phyloP scores from a whole-genome alignment of 176 grass and related monocot genomes.

The Chloris gayana region DNA sequence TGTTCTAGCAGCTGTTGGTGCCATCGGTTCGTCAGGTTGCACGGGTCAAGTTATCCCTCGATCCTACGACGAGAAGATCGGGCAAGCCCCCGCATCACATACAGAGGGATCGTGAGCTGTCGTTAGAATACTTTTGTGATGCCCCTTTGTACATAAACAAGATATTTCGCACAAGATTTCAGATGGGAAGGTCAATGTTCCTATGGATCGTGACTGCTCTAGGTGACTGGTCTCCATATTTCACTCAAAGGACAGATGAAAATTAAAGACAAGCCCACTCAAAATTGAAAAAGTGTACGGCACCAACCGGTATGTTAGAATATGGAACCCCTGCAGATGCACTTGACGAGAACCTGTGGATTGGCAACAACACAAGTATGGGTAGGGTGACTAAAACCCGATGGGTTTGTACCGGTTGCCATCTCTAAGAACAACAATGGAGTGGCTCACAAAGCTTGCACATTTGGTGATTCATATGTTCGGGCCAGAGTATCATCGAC shows the following conservation, averaged over 20 bases:
- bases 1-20: too few species aligned
- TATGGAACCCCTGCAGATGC: too few species aligned
- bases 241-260: not conserved
- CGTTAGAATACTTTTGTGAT: not conserved
- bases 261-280: not conserved
- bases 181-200: not conserved
- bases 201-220: not conserved
- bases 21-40: too few species aligned
- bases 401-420: too few species aligned
- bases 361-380: too few species aligned
- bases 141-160: not conserved
- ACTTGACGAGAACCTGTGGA: not conserved
- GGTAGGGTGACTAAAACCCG: too few species aligned
- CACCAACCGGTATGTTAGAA: constrained; percentile 1
- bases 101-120: not conserved
- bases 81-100: too few species aligned
- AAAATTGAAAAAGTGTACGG: not conserved
- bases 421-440: not conserved
- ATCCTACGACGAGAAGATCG: too few species aligned
- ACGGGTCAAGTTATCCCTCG: too few species aligned
- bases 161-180: not conserved
- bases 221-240: not conserved
- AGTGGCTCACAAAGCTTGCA: too few species aligned
- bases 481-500: too few species aligned
- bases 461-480: too few species aligned